These are phyloP conservation scores for Ogataea nonfermentans DNA, from an alignment of 805 yeast species.

Conservation along the genomic window DNA sequence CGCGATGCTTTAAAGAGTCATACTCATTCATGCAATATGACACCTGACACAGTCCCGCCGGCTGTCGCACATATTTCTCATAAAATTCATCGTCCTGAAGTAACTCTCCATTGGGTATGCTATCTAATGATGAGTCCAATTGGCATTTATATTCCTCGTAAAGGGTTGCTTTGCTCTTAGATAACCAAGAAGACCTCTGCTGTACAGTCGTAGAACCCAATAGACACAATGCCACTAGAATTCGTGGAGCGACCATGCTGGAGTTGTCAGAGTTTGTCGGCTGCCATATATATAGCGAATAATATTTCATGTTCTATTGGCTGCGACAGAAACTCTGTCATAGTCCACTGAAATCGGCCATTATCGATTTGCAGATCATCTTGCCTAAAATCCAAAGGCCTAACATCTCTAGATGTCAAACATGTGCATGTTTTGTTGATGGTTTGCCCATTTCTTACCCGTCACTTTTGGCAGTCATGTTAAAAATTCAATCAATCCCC, in stretches of 20 bases:
- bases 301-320: conserved; percentile 9
- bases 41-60: conserved; percentile 18
- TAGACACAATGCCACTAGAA: not conserved
- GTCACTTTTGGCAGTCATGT: conserved; percentile 18
- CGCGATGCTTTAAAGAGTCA: conserved; percentile 6
- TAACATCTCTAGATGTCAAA: too few species aligned
- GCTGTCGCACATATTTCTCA: conserved; percentile 3
- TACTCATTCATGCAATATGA: conserved; percentile 23
- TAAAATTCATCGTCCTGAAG: conserved; percentile 11
- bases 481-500: conserved; percentile 20
- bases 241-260: not conserved
- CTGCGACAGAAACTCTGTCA: not conserved
- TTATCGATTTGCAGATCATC: too few species aligned
- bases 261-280: too few species aligned
- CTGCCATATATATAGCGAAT: not conserved
- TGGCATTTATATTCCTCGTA: conserved; percentile 15
- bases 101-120: conserved; percentile 9
- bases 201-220: not conserved
- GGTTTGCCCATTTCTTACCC: conserved; percentile 3
- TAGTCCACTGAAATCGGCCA: not conserved
- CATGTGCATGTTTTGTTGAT: not conserved
- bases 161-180: conserved; percentile 2
- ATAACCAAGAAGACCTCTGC: not conserved
- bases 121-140: conserved; percentile 14
- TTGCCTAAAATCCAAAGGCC: too few species aligned